Conservation (phyloP, 1,139 yeast species). For the Yamadazyma trypodendri region DNA sequence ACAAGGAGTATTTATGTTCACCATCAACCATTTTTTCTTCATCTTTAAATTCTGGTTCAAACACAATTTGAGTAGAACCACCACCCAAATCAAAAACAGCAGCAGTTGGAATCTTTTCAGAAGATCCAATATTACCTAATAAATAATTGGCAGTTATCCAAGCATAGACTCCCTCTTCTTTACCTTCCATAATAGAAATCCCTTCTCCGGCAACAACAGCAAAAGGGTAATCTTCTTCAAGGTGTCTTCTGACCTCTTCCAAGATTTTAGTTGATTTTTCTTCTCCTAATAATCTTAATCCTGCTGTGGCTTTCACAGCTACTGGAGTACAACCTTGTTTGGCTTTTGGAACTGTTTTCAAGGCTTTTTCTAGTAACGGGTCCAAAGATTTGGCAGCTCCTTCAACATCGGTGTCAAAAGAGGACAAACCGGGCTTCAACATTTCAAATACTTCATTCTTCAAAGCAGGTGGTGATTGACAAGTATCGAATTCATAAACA, state of each 20-base stretch:
- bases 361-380: conserved; percentile 71
- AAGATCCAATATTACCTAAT: conserved; percentile 84
- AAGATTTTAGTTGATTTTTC: conserved; percentile 69
- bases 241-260: conserved; percentile 69
- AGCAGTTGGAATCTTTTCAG: conserved; percentile 75
- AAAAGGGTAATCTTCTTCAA: conserved; percentile 81
- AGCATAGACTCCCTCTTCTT: conserved; percentile 97
- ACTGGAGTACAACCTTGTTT: conserved; percentile 82
- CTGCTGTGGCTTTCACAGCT: conserved; percentile 98
- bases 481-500: conserved; percentile 85
- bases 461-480: conserved; percentile 77
- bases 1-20: conserved; percentile 79
- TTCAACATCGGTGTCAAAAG: conserved; percentile 72
- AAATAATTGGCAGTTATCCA: conserved; percentile 96
- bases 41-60: conserved; percentile 74
- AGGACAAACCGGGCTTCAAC: conserved; percentile 90
- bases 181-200: conserved; percentile 90
- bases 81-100: conserved; percentile 99
- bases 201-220: conserved; percentile 86
- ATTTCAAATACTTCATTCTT: conserved; percentile 79
- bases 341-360: conserved; percentile 70
- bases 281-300: conserved; percentile 81
- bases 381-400: conserved; percentile 91
- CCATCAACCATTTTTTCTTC: conserved; percentile 68
- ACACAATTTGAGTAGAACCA: conserved; percentile 96